phyloP scores from a whole-genome alignment of 257 asterid genomes.

The Pogostemon cablin region DNA sequence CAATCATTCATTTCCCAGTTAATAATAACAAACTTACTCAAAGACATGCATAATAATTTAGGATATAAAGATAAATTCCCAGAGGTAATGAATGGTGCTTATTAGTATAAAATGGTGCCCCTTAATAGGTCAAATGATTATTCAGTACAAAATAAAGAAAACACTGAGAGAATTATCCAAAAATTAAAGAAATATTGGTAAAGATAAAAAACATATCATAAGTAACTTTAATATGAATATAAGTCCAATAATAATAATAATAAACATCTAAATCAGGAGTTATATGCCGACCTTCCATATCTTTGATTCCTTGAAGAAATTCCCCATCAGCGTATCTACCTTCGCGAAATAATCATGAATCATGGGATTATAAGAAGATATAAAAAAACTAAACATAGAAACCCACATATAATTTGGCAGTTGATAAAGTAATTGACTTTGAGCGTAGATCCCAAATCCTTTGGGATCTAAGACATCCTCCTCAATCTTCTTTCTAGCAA shows the following conservation, averaged over 20 bases:
- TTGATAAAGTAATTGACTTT: no score
- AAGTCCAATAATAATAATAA: background rate
- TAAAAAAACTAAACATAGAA: no score
- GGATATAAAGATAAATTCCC: background rate
- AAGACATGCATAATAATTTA: background rate
- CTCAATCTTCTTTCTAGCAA: conserved; percentile 16
- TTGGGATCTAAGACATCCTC: conserved; percentile 13
- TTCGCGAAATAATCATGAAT: no score
- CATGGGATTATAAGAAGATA: background rate
- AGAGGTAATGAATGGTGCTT: background rate
- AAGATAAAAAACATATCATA: background rate
- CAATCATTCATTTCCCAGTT: background rate
- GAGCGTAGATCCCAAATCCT: background rate
- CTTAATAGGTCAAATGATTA: background rate
- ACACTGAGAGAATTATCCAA: background rate
- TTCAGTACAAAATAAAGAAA: conserved; percentile 10
- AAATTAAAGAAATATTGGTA: conserved; percentile 1
- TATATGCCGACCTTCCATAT: no score
- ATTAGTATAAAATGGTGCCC: background rate
- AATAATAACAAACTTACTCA: background rate
- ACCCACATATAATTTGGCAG: no score
- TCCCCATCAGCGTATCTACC: no score
- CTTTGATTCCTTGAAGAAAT: no score
- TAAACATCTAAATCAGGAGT: no score
- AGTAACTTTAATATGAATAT: background rate